Conservation (phyloP, 352 stramenopile genomes). For the Pythium periplocum region DNA sequence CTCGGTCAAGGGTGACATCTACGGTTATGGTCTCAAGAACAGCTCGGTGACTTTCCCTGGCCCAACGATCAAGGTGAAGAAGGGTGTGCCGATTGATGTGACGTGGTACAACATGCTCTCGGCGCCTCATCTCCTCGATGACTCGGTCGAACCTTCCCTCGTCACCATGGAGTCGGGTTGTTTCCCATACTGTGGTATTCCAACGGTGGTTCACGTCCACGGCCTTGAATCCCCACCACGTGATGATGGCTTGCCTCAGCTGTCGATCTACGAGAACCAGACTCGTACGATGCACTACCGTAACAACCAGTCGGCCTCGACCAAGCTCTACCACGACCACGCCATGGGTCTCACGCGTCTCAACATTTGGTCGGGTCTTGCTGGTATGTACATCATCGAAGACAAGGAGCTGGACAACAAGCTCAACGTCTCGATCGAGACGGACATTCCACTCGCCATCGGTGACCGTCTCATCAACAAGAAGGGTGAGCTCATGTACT, state of each 20-base stretch:
- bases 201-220: constrained; percentile 53
- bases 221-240: constrained; percentile 58
- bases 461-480: constrained; percentile 46
- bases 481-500: constrained; percentile 54
- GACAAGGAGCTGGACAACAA: constrained; percentile 37
- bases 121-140: constrained; percentile 39
- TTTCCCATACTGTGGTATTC: constrained; percentile 64
- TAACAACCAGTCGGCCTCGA: constrained; percentile 65
- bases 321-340: constrained; percentile 75
- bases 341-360: constrained; percentile 58
- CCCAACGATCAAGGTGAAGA: constrained; percentile 31
- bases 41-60: constrained; percentile 23
- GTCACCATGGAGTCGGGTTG: constrained; percentile 43
- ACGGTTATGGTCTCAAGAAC: constrained; percentile 27
- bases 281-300: constrained; percentile 42
- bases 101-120: constrained; percentile 44
- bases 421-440: constrained; percentile 51
- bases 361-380: constrained; percentile 59
- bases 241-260: constrained; percentile 51
- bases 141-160: constrained; percentile 40
- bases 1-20: constrained; percentile 16
- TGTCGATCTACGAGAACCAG: constrained; percentile 69
- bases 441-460: constrained; percentile 54
- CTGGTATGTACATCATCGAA: constrained; percentile 54
- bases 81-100: constrained; percentile 22